Percentiles rank a stretch among this genome's conserved stretches.
These are phyloP conservation scores for Spergularia azorica DNA, from an alignment of 179 eudicot species.

Conservation along the genomic window DNA sequence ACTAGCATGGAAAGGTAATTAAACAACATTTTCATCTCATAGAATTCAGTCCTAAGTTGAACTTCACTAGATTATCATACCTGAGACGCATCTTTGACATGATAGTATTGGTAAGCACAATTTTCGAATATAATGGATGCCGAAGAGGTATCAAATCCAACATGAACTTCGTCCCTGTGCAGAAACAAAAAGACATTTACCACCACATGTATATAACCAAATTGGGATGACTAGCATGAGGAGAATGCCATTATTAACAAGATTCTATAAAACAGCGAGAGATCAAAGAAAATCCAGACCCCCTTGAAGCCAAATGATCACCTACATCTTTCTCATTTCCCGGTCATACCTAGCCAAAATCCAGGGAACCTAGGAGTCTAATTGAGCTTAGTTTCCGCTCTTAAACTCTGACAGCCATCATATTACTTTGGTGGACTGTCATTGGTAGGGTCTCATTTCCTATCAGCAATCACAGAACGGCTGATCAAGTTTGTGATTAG, in stretches of 20 bases:
- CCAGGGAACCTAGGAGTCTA: neutral
- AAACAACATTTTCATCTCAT: neutral
- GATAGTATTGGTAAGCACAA: constrained; percentile 56
- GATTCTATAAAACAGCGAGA: neutral
- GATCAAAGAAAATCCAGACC: neutral
- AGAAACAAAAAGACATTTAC: neutral
- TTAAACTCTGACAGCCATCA: neutral
- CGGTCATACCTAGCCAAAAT: neutral
- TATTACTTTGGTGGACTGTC: neutral
- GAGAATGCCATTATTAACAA: neutral
- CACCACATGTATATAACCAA: neutral
- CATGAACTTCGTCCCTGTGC: constrained; percentile 37
- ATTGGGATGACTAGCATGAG: neutral
- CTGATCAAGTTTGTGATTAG: too few species aligned
- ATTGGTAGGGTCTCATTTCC: neutral
- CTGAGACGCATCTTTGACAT: constrained; percentile 68
- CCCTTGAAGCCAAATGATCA: neutral
- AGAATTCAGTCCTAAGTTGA: neutral
- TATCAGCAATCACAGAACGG: too few species aligned
- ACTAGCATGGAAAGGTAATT: neutral
- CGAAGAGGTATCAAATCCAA: constrained; percentile 36
- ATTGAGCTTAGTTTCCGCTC: neutral
- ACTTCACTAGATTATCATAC: constrained; percentile 34
- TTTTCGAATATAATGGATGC: constrained; percentile 38
- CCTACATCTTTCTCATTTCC: neutral